Base-by-base conservation (phyloP, 2,329 filamentous ascomycete genomes). In the Cladosporium sphaerospermum region DNA sequence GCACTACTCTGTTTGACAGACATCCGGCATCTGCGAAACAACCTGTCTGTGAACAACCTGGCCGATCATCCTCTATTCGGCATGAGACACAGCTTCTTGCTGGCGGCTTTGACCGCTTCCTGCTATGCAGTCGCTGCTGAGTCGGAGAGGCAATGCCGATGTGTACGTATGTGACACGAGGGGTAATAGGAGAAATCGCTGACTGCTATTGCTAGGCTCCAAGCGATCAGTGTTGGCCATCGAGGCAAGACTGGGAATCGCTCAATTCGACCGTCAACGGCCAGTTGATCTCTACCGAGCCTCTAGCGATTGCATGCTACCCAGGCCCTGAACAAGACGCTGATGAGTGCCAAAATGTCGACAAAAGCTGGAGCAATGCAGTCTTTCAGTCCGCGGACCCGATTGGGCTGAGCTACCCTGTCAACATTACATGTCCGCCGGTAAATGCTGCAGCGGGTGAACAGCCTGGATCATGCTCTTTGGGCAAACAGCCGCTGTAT, bases 221-320 rank as follows among this genome's bases (percentile, higher is more conserved):
- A 48, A 36, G 23, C 23, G 53, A 71, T 44, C 52, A 36, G 14
- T 74, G 71, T 56, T 72, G 69, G 69, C 69, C 69, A 2, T 61
- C 62, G 0, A 43, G 44, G 3, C 31, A 55, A 13, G 44, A 56
- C 11, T 73, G 68, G 68, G 53, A 62, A 43, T 41, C 53, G 1
- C 61, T 73, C 43, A 73, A 73, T 37, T 41, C 44, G 2, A 63
- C 67, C 0, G 52, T 72, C 13, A 57, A 57, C 1, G 70, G 70
- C 9, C 62, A 62, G 36, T 58, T 72, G 1, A 65, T 72, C 28
- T 47, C 53, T n/a, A 65, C 65, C 13, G 45, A 52, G 4, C 71
- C 70, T 4, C 54, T 65, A 6, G 70, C 67, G 9, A 57, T 60
- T 32, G 61, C 68, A 13, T 73, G 70, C 52, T 71, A 72, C 49